Base-by-base conservation (phyloP, 345 rosid species). In the Euclidium syriacum region DNA sequence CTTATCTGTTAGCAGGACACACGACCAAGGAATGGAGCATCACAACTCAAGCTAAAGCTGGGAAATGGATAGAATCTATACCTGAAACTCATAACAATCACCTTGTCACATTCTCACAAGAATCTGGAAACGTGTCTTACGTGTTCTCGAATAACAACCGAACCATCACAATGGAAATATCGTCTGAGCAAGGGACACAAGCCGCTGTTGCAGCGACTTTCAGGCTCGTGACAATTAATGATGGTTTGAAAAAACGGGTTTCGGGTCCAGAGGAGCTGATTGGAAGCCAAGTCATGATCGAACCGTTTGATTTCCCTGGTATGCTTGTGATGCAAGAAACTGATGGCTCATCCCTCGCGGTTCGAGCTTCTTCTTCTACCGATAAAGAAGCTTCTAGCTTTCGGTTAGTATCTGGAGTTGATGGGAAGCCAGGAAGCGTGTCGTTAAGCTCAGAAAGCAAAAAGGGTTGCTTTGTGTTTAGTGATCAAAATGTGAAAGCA, bases 271-370 rank as follows among this genome's bases (percentile, higher is more conserved):
- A 48, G 64, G 84, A 74, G 36, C 52, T 73, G 3, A 73, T 80
- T 18, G 95, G 95, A 16, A 73, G 84, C 72, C 44, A 46, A 6
- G 80, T 90, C 40, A 73, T 68, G 80, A 76, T 90, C 0, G 99
- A 94, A 56, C 91, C 96, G 49, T 87, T 87, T 35, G 80, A 81
- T 73, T 77, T 78, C 62, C 95, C 99, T 2, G 96, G 97, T 36
- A 85, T 79, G 94, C 40, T 80, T 44, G 36, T 94, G 22, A 79
- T 52, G 57, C 71, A 76, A 63, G 85, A 78, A 49, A 46, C 55
- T 26, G 84, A 65, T 42, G 11, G 30, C 32, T 30, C n/a, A n/a
- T n/a, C 46, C 56, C 74, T 89, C 35, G 73, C 27, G 0, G 72
- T 90, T 15, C 61, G 68, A 55, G 77, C 49, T 48, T 68, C 80